These are phyloP conservation scores for Centella asiatica DNA, from an alignment of 129 eudicot species.

Conservation along the genomic window DNA sequence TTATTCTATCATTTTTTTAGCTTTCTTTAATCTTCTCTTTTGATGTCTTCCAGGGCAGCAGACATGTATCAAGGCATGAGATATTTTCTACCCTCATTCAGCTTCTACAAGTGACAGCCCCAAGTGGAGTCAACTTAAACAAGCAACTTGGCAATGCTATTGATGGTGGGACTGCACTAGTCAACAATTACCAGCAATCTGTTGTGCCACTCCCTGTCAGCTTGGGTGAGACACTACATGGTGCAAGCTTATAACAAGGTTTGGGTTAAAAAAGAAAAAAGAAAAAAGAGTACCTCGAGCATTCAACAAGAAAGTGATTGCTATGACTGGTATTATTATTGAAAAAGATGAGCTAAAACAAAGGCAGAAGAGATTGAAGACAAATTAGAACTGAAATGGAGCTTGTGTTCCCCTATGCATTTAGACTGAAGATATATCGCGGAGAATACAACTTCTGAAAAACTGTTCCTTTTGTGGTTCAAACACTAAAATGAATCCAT, in stretches of 20 bases:
- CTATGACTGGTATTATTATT: conserved; percentile 35
- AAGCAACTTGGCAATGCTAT: conserved; percentile 24
- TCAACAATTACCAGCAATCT: conserved; percentile 38
- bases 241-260: conserved; percentile 32
- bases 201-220: conserved; percentile 41
- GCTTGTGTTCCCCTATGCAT: not conserved
- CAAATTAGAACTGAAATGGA: not conserved
- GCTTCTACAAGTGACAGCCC: conserved; percentile 46
- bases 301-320: conserved; percentile 15
- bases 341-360: not conserved
- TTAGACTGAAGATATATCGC: not conserved
- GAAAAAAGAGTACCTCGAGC: conserved; percentile 28
- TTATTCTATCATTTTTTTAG: too few relatives aligned
- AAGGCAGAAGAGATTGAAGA: not conserved
- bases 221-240: conserved; percentile 36
- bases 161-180: conserved; percentile 29
- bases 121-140: conserved; percentile 15
- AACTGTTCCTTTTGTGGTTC: not conserved
- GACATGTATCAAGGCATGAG: conserved; percentile 68
- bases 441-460: conserved; percentile 1
- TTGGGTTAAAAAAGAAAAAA: too few relatives aligned
- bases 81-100: conserved; percentile 77
- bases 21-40: not conserved
- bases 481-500: not conserved
- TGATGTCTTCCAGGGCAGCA: conserved; percentile 39